phyloP scores from a whole-genome alignment of 345 rosid genomes.

The Nephelium lappaceum region DNA sequence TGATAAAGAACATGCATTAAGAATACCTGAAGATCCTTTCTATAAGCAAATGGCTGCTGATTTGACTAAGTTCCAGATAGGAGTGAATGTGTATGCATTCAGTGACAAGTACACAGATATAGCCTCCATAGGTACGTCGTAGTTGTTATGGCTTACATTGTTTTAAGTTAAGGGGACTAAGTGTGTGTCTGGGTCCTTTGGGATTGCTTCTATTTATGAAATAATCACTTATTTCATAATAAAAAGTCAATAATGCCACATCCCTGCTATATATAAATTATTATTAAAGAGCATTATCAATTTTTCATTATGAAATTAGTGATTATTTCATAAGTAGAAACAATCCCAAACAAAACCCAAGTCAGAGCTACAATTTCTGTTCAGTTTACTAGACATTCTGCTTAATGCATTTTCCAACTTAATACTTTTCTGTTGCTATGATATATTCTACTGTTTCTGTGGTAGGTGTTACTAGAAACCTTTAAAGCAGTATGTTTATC shows the following conservation, averaged over 20 bases:
- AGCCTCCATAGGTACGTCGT: conserved; percentile 81
- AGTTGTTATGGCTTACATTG: background rate
- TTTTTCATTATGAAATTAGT: too few relatives aligned
- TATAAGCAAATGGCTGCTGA: conserved; percentile 99
- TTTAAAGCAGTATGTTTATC: background rate
- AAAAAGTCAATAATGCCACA: too few relatives aligned
- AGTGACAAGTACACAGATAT: conserved; percentile 92
- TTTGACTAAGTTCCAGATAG: conserved; percentile 94
- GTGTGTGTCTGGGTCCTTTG: too few relatives aligned
- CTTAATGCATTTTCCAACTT: background rate
- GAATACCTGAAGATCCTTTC: conserved; percentile 91
- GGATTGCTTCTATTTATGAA: too few relatives aligned
- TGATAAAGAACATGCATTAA: conserved; percentile 80
- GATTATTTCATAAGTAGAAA: too few relatives aligned
- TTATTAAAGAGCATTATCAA: too few relatives aligned
- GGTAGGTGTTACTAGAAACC: background rate
- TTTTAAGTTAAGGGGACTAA: background rate
- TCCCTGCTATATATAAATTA: too few relatives aligned
- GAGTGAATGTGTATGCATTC: conserved; percentile 85
- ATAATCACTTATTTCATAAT: too few relatives aligned
- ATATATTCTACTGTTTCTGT: background rate
- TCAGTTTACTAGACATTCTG: background rate
- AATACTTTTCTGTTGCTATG: background rate
- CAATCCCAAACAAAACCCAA: too few relatives aligned
- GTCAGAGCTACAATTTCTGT: background rate